Conservation (phyloP, 352 stramenopile genomes). For the Aphanomyces invadans region DNA sequence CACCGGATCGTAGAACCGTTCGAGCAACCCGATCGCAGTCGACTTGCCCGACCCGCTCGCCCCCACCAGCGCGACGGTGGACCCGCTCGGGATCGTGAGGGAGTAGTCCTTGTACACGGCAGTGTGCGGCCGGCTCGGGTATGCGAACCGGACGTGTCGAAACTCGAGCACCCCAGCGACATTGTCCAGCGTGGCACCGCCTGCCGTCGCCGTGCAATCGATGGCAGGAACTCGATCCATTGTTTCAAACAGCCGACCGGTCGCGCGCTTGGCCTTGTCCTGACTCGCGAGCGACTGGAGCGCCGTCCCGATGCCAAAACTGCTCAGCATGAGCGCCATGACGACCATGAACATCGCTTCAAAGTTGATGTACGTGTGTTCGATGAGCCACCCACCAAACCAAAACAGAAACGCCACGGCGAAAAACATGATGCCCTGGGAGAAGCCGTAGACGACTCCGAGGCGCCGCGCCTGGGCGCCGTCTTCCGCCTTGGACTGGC, state of each 20-base stretch:
- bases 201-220: slow-evolving; percentile 13
- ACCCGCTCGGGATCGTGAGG: slow-evolving; percentile 45
- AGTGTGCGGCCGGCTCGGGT: slow-evolving; percentile 44
- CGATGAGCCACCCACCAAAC: slow-evolving; percentile 19
- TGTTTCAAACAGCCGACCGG: slow-evolving; percentile 27
- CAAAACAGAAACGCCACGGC: slow-evolving; percentile 16
- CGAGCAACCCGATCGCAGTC: slow-evolving; percentile 39
- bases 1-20: slow-evolving; percentile 34
- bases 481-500: neutral
- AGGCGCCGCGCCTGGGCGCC: neutral
- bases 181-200: neutral
- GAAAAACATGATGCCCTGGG: slow-evolving; percentile 8
- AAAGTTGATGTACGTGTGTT: slow-evolving; percentile 25
- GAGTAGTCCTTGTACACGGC: slow-evolving; percentile 55
- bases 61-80: slow-evolving; percentile 29
- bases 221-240: slow-evolving; percentile 30
- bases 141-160: slow-evolving; percentile 31
- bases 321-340: slow-evolving; percentile 29
- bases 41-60: slow-evolving; percentile 26
- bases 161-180: slow-evolving; percentile 12
- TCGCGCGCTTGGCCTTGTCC: slow-evolving; percentile 26
- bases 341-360: slow-evolving; percentile 29
- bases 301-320: slow-evolving; percentile 28
- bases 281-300: slow-evolving; percentile 21
- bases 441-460: slow-evolving; percentile 1